phyloP scores from a whole-genome alignment of 176 grass and related monocot genomes.

The Pontederia paniculata region DNA sequence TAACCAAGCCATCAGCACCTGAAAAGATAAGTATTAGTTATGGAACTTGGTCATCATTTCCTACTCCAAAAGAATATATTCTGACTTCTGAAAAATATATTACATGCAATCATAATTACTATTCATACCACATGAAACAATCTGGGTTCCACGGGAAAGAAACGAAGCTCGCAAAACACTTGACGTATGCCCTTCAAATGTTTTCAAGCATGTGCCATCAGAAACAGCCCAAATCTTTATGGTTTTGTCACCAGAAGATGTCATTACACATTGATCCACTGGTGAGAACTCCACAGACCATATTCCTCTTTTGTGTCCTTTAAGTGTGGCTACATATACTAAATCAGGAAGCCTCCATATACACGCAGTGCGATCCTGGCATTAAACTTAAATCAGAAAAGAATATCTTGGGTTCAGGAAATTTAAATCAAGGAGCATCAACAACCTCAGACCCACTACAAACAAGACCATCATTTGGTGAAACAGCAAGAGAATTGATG shows the following conservation, averaged over 20 bases:
- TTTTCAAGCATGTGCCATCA: slow-evolving; percentile 92
- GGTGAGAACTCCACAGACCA: slow-evolving; percentile 98
- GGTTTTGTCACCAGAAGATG: slow-evolving; percentile 84
- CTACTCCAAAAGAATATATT: neutral
- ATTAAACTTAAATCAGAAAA: slow-evolving; percentile 3
- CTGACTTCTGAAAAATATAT: neutral
- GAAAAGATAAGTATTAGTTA: slow-evolving; percentile 8
- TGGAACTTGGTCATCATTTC: neutral
- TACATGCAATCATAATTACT: slow-evolving; percentile 4
- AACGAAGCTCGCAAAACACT: slow-evolving; percentile 73
- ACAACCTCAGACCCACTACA: slow-evolving; percentile 90
- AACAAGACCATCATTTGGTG: slow-evolving; percentile 78
- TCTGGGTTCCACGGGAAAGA: slow-evolving; percentile 67
- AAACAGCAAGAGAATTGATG: slow-evolving; percentile 81
- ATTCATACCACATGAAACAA: slow-evolving; percentile 79
- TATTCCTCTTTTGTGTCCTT: slow-evolving; percentile 83
- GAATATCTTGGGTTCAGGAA: neutral
- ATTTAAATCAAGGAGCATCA: slow-evolving; percentile 5
- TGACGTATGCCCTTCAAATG: slow-evolving; percentile 85
- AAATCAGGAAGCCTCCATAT: slow-evolving; percentile 88
- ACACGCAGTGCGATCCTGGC: slow-evolving; percentile 77
- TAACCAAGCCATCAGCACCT: slow-evolving; percentile 95
- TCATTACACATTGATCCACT: slow-evolving; percentile 84
- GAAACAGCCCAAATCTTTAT: slow-evolving; percentile 83
- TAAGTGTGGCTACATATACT: slow-evolving; percentile 55